Evolutionary conservation across 2,329 filamentous ascomycete species (phyloP), one percentile per base, ranked within the genome.

Genomic region (Aspergillus brasiliensis): DNA sequence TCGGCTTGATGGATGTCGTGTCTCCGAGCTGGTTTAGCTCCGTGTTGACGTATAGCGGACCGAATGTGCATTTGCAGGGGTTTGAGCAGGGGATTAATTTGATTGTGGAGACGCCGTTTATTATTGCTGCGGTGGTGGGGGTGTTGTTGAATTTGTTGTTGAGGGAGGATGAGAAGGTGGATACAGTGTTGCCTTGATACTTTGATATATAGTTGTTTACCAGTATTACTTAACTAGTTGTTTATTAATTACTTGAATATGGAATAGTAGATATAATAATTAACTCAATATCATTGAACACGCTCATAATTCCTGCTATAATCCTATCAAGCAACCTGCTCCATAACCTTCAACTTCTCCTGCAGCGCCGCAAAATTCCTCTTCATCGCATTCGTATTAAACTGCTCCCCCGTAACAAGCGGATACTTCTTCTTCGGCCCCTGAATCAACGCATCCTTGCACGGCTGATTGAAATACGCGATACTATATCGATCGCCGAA

Each of bases 41-140:
- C 62, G 85, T 95, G 56, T 92, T 95, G 73, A 89, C 87, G 3
- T 93, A 93, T 71, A 71, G 73, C 0, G 91, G 90, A 10, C 75
- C 81, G 61, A 91, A 93, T 76, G 83, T 82, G 62, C 82, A 84
- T 3, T 83, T 94, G 2, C 77, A 82, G 49, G 91, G 91, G 2
- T 92, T 95, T 75, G 63, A 71, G 27, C 63, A 73, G 31, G 70
- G 67, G 4, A 51, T 73, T 11, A 71, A 71, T 19, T 55, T 72
- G 25, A 62, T 73, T 27, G 67, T 73, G 1, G 66, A 72, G 56
- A 73, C 70, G 1, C 69, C 69, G 1, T 72, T 72, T 52, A 71
- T 71, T 40, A 69, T 73, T 27, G 64, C 71, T 2, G 71, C 71
- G 1, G 67, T 73, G 1, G 64, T 73, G 21, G 68, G 68, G 4